Evolutionary conservation across 257 asterid genomes (phyloP), one percentile per base, ranked within the genome.

Genomic region (Sherardia arvensis): DNA sequence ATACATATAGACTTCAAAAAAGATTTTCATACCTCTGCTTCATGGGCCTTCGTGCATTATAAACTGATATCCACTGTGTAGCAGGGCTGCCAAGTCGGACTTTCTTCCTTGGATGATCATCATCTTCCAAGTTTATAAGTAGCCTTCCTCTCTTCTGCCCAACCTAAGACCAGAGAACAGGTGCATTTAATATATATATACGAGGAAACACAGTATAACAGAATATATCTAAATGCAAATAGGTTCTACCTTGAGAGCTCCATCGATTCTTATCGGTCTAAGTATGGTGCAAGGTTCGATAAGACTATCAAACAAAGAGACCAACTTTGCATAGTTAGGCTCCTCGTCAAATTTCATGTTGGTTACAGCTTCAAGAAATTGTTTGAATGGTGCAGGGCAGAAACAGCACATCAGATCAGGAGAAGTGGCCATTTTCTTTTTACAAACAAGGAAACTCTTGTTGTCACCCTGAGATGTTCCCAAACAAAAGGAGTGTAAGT

Each of bases 271-370:
- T 72, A 92, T 89, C n/a, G 95, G 97, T 68, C 99, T 79, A 57
- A 87, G 73, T 12, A 92, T 73, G 3, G 84, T 80, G 85, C 90
- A 81, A 66, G 97, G 99, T 62, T 89, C 99, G 69, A 92, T 87
- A 56, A 92, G 91, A 79, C 88, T 84, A 15, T 92, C 97, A 66
- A 92, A 92, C 65, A 82, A 80, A 18, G 96, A 76, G 72, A 93
- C 85, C 76, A 89, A 78, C 74, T 84, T 93, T 20, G 95, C 68
- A 80, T 92, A 92, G 77, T 92, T 89, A 32, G 97, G 99, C 79
- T 92, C 99, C 88, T 92, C 99, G 0, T 92, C 99, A 71, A 92
- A 92, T 77, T 92, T 92, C 99, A 92, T 89, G 75, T 89, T 92
- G 40, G 95, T 78, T 65, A 92, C 99, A 68, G 95, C 91, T 80